phyloP scores from a whole-genome alignment of 768 basidiomycete genomes.

The Terana coerulea region DNA sequence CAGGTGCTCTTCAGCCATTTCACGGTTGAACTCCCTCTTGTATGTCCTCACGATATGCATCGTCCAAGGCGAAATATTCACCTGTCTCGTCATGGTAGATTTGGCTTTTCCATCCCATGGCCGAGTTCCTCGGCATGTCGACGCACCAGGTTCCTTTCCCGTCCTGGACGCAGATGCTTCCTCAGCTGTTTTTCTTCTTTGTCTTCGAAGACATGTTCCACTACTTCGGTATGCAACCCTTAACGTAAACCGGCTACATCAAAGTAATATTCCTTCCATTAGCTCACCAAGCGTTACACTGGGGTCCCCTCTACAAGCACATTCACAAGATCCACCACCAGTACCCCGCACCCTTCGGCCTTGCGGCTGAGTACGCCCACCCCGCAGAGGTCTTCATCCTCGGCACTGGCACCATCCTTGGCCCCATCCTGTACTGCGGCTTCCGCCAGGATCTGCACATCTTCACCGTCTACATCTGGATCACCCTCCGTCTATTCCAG shows the following conservation, averaged over 20 bases:
- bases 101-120: slow-evolving; percentile 88
- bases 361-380: slow-evolving; percentile 97
- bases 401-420: slow-evolving; percentile 85
- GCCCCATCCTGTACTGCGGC: slow-evolving; percentile 83
- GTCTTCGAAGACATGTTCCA: slow-evolving; percentile 96
- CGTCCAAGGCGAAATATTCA: background rate
- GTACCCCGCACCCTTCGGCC: slow-evolving; percentile 94
- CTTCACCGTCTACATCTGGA: slow-evolving; percentile 91
- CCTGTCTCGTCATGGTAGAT: slow-evolving; percentile 47
- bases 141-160: slow-evolving; percentile 96
- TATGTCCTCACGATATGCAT: slow-evolving; percentile 30
- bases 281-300: slow-evolving; percentile 91
- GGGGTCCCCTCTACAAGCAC: slow-evolving; percentile 78
- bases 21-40: slow-evolving; percentile 88
- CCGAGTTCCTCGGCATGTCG: slow-evolving; percentile 81
- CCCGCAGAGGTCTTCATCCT: slow-evolving; percentile 95
- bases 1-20: slow-evolving; percentile 93
- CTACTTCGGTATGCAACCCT: slow-evolving; percentile 64
- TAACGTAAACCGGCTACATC: background rate
- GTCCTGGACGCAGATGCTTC: slow-evolving; percentile 57
- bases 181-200: slow-evolving; percentile 86
- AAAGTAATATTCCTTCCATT: background rate
- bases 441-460: slow-evolving; percentile 82
- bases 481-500: slow-evolving; percentile 91
- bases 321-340: slow-evolving; percentile 99